Conservation (phyloP, 805 yeast species). For the Pichia scutulata region DNA sequence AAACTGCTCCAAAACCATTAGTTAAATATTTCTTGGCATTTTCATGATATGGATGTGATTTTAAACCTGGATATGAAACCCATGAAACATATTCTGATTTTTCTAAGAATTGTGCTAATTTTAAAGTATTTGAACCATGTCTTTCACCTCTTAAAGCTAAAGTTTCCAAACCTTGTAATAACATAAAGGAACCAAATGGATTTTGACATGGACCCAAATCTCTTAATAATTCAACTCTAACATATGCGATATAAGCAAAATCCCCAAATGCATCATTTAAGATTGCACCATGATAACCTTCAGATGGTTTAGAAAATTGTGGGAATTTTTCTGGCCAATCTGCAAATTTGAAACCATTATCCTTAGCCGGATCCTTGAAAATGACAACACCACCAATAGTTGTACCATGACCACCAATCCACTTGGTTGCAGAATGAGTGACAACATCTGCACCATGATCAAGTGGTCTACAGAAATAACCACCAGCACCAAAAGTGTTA, state of each 20-base stretch:
- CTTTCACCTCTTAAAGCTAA: constrained; percentile 90
- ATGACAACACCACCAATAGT: constrained; percentile 88
- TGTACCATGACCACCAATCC: constrained; percentile 98
- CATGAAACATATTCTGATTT: constrained; percentile 61
- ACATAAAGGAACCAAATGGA: constrained; percentile 83
- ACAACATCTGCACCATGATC: constrained; percentile 89
- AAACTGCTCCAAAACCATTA: constrained; percentile 78
- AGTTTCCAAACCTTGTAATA: constrained; percentile 91
- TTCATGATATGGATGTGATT: constrained; percentile 69
- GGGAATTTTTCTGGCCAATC: constrained; percentile 84
- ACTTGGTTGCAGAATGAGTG: constrained; percentile 91
- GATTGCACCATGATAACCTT: constrained; percentile 86
- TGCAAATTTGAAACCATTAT: constrained; percentile 90
- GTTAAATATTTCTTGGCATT: constrained; percentile 75
- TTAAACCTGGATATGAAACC: constrained; percentile 91
- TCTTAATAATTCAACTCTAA: constrained; percentile 78
- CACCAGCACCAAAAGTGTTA: constrained; percentile 97
- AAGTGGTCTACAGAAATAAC: constrained; percentile 75
- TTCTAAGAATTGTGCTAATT: constrained; percentile 72
- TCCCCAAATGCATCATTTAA: constrained; percentile 77
- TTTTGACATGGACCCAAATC: constrained; percentile 86
- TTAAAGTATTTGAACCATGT: constrained; percentile 76
- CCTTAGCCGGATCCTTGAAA: constrained; percentile 39
- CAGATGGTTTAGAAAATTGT: constrained; percentile 83
- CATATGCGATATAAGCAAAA: constrained; percentile 70